phyloP scores from a whole-genome alignment of 805 yeast genomes.

The Novakomyces olei region DNA sequence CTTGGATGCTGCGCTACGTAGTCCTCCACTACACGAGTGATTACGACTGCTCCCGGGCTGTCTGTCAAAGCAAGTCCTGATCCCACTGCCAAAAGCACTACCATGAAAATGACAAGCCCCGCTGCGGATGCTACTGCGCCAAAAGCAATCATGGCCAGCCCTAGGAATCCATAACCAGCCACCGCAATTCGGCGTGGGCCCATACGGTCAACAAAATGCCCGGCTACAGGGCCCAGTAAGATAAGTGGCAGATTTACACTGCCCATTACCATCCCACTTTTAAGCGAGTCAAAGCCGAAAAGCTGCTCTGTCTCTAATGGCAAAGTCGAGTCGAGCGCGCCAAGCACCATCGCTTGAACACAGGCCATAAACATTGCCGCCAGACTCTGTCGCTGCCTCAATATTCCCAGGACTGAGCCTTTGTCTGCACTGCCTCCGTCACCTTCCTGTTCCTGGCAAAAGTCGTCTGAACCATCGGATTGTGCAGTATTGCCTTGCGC shows the following conservation, averaged over 20 bases:
- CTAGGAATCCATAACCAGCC: background rate
- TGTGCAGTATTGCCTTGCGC: background rate
- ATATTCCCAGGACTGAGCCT: constrained; percentile 2
- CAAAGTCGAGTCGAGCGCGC: constrained; percentile 16
- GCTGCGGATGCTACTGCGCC: background rate
- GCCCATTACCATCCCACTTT: constrained; percentile 14
- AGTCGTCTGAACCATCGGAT: background rate
- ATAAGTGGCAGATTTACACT: background rate
- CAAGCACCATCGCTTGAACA: constrained; percentile 14
- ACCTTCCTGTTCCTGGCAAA: background rate
- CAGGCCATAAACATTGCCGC: constrained; percentile 11
- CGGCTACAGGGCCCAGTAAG: constrained; percentile 2
- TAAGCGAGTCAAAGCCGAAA: constrained; percentile 14
- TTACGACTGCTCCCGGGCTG: background rate
- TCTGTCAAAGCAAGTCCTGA: constrained; percentile 1
- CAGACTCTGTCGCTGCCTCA: constrained; percentile 9
- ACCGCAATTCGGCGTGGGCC: constrained; percentile 1
- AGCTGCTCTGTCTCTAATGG: constrained; percentile 14
- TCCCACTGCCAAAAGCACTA: background rate
- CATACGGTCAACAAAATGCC: constrained; percentile 1
- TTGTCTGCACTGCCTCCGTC: background rate
- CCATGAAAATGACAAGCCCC: background rate
- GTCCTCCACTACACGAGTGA: background rate
- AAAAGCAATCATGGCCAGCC: background rate
- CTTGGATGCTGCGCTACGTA: constrained; percentile 1